Conservation (phyloP, 192 early-diverging fungal genomes). For the Backusella australiensis region DNA sequence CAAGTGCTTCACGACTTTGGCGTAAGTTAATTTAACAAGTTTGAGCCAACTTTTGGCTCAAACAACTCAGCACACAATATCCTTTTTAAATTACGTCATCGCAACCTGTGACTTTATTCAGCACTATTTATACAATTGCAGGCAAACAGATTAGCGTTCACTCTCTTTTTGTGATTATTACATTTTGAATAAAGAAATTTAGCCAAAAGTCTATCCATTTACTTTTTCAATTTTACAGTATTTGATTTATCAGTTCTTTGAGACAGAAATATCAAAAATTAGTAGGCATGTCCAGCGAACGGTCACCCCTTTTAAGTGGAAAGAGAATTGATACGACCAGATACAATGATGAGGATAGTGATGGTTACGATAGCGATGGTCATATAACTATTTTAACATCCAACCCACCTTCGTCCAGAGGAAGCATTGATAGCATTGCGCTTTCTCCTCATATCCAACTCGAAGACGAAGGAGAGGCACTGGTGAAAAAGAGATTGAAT, state of each 20-base stretch:
- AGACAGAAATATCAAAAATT: neutral
- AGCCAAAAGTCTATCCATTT: too few species aligned
- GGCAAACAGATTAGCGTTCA: too few species aligned
- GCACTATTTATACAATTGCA: too few species aligned
- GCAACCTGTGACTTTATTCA: too few species aligned
- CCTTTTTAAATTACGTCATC: too few species aligned
- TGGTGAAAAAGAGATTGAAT: slow-evolving; percentile 13
- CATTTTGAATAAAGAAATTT: too few species aligned
- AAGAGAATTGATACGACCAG: neutral
- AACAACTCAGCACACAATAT: too few species aligned
- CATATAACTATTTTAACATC: neutral
- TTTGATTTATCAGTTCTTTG: too few species aligned
- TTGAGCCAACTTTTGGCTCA: too few species aligned
- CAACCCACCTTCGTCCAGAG: neutral
- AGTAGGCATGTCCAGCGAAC: neutral
- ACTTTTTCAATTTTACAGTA: neutral
- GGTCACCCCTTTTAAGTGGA: neutral
- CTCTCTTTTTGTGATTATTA: too few species aligned
- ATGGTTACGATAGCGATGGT: neutral
- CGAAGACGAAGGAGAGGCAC: neutral
- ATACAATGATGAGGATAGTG: neutral
- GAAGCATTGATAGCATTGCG: neutral
- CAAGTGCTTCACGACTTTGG: too few species aligned
- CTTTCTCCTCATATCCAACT: neutral
- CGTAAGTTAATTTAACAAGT: too few species aligned